Conservation (phyloP, 2,329 filamentous ascomycete species). For the Cryphonectria naterciae region DNA sequence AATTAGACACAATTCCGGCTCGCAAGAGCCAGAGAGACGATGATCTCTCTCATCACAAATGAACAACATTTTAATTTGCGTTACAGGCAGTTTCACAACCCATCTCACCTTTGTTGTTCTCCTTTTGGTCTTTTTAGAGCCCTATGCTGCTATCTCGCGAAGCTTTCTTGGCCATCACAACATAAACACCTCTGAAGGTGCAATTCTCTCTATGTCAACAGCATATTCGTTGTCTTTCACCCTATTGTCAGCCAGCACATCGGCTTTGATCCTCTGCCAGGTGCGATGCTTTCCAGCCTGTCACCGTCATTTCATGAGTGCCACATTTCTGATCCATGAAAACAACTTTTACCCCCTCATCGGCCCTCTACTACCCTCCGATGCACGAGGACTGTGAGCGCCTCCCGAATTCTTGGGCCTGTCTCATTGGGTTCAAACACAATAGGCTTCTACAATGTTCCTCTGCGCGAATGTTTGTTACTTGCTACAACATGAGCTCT, state of each 20-base stretch:
- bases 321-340: neutral
- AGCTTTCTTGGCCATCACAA: neutral
- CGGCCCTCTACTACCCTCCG: neutral
- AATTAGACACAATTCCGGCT: conserved; percentile 9
- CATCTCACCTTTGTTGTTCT: neutral
- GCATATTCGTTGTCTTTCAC: neutral
- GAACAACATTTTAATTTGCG: neutral
- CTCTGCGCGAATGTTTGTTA: neutral
- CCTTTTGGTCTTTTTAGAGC: neutral
- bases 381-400: neutral
- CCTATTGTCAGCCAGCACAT: neutral
- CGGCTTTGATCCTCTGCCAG: neutral
- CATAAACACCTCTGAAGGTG: neutral
- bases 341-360: neutral
- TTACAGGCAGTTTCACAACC: neutral
- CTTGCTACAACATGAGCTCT: neutral
- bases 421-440: neutral
- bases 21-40: neutral
- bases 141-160: neutral
- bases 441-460: neutral
- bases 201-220: neutral
- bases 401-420: neutral
- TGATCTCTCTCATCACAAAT: neutral
- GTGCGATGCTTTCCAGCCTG: neutral
- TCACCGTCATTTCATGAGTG: neutral